A percentile compares a stretch with the other conserved stretches of the same genome.
Evolutionary conservation across 2,329 filamentous ascomycete species (phyloP).

Genomic region (Aspergillus novoparasiticus): DNA sequence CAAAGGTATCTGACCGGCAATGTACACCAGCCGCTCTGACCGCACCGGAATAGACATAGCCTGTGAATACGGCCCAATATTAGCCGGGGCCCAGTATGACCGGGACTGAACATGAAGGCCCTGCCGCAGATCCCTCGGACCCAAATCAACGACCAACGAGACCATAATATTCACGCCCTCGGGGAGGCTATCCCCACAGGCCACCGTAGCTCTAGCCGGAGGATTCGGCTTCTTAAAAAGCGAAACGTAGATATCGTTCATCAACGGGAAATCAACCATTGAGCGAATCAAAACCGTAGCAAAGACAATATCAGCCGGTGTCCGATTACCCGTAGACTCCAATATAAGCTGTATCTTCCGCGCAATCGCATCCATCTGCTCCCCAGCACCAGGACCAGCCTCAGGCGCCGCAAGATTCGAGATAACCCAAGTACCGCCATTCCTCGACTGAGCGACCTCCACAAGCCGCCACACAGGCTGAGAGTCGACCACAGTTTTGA

Average conservation of each 20-base stretch:
- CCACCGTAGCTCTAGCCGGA: constrained; percentile 80
- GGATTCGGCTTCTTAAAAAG: constrained; percentile 80
- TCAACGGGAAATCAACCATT: constrained; percentile 75
- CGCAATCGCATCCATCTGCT: constrained; percentile 40
- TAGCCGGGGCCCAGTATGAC: constrained; percentile 97
- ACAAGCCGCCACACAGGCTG: constrained; percentile 9
- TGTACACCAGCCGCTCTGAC: constrained; percentile 55
- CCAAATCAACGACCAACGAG: constrained; percentile 51
- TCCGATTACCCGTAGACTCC: constrained; percentile 14
- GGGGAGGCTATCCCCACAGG: constrained; percentile 70
- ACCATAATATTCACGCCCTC: constrained; percentile 62
- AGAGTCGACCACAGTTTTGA: constrained; percentile 4
- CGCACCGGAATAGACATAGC: constrained; percentile 58
- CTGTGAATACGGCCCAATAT: constrained; percentile 96
- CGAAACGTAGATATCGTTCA: constrained; percentile 76
- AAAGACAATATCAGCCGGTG: constrained; percentile 47
- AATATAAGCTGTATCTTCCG: constrained; percentile 30
- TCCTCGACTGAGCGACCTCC: constrained; percentile 23
- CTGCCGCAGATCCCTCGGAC: constrained; percentile 35
- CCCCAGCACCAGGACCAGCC: constrained; percentile 40
- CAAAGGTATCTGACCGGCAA: constrained; percentile 91
- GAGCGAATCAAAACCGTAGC: constrained; percentile 70
- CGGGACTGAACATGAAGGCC: constrained; percentile 87
- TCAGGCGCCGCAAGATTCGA: constrained; percentile 44
- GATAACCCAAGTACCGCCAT: constrained; percentile 35